Evolutionary conservation across 1,284 basidiomycete species (phyloP), one percentile per base, ranked within the genome.

Genomic region (Malassezia equina): DNA sequence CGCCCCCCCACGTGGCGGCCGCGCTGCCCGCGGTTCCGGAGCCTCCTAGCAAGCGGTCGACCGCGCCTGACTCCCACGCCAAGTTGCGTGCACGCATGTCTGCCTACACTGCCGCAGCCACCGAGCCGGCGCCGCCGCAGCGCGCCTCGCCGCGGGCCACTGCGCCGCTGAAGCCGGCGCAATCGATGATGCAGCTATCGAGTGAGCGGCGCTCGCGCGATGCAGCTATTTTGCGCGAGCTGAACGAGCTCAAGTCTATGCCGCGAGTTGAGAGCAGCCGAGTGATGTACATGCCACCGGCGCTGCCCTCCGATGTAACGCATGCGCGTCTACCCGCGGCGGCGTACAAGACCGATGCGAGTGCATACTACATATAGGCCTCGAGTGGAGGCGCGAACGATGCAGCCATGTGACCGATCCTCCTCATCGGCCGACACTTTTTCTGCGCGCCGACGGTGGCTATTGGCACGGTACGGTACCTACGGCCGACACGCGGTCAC

Each of bases 201-300:
- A 23, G 21, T 2, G 51, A 39, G 34, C 47, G 53, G 0, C 28
- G 19, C 19, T 24, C 46, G 32, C 54, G 47, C 21, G 48, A 51
- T 17, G 17, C 48, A 15, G 50, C 54, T 7, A 47, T 56, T 24
- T 36, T 56, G 13, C 54, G 54, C 19, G 54, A 56, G 32, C 44
- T 56, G 13, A 56, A 56, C 17, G 54, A 56, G 21, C 54, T 56
- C 23, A 48, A 47, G 8, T 29, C 54, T 17, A 51, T 56, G 49
- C 54, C 54, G 17, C 54, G 54, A 17, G 54, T 56, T 6, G 49
- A 56, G 23, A 56, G 54, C 49, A 56, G 46, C 19, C 48, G 48
- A 27, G 39, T 50, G 12, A 47, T 56, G 49, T 56, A 56, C 33
- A 47, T 41, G 46, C 32, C 53, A 9, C 23, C 28, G 33, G 15